phyloP scores from a whole-genome alignment of 768 basidiomycete genomes.

The Gloeopeniophorella convolvens region DNA sequence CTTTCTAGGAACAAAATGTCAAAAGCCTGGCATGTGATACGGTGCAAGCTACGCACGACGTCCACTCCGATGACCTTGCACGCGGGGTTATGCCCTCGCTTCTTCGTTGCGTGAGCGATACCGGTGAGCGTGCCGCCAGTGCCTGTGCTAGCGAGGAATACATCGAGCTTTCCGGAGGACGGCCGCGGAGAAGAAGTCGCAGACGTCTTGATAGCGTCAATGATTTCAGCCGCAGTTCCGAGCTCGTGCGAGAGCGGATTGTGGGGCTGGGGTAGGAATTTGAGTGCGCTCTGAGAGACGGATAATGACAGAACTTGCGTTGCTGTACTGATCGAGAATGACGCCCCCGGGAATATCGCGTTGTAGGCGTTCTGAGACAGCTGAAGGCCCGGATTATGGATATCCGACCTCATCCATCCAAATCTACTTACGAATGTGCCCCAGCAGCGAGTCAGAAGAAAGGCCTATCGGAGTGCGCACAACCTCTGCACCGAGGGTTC shows the following conservation, averaged over 20 bases:
- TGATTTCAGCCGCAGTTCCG: slow-evolving; percentile 89
- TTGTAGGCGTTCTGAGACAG: slow-evolving; percentile 63
- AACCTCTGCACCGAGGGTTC: slow-evolving; percentile 90
- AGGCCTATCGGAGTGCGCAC: slow-evolving; percentile 90
- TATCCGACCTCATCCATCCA: no score
- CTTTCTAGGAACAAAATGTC: no score
- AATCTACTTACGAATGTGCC: slow-evolving; percentile 79
- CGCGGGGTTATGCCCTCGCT: no score
- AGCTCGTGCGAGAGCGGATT: slow-evolving; percentile 90
- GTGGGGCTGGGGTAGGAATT: slow-evolving; percentile 43
- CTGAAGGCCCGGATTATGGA: no score
- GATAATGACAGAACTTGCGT: slow-evolving; percentile 34
- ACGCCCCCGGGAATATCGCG: slow-evolving; percentile 76
- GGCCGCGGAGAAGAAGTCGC: no score
- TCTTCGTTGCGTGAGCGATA: no score
- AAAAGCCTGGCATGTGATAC: no score
- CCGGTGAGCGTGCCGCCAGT: no score
- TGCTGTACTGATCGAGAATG: slow-evolving; percentile 89
- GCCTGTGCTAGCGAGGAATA: no score
- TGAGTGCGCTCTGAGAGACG: not conserved
- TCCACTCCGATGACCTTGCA: no score
- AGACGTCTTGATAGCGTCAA: slow-evolving; percentile 77
- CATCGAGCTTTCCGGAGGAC: no score
- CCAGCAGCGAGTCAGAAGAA: slow-evolving; percentile 82
- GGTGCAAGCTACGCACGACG: no score